These are phyloP conservation scores for Hapsidospora chrysogenum DNA, from an alignment of 495 filamentous ascomycete genomes.

Conservation along the genomic window DNA sequence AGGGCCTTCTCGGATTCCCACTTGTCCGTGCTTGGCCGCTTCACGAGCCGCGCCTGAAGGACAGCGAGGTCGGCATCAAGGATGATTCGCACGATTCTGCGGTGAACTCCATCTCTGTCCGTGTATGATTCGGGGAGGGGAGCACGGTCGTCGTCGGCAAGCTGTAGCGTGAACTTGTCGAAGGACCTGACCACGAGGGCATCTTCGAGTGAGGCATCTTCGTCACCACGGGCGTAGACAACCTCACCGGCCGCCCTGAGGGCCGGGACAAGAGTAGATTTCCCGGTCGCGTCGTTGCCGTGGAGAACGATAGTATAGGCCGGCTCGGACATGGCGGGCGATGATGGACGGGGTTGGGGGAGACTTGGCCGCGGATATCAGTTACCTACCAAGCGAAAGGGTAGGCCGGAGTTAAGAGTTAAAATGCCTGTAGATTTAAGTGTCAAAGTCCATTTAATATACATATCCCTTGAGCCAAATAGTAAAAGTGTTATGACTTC, in stretches of 20 bases:
- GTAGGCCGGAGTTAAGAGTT: too few species aligned
- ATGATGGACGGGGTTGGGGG: too few species aligned
- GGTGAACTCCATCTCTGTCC: neutral
- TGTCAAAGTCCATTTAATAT: too few species aligned
- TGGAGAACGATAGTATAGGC: neutral
- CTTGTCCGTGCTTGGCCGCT: neutral
- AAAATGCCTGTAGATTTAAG: too few species aligned
- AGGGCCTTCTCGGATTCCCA: neutral
- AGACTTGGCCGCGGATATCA: too few species aligned
- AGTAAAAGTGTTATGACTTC: too few species aligned
- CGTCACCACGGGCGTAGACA: neutral
- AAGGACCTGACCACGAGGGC: neutral
- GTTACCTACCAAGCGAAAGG: too few species aligned
- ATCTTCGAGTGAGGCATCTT: neutral
- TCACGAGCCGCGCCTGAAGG: neutral
- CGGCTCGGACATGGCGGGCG: too few species aligned
- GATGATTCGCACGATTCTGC: neutral
- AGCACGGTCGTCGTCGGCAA: neutral
- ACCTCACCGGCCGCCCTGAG: neutral
- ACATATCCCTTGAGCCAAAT: too few species aligned
- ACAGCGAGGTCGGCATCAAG: neutral
- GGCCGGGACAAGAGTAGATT: neutral
- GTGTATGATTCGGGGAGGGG: neutral
- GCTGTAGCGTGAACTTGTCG: neutral
- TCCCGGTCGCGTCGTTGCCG: neutral